Base-by-base conservation (phyloP, 192 early-diverging fungal species). In the Coemansia sp. region DNA sequence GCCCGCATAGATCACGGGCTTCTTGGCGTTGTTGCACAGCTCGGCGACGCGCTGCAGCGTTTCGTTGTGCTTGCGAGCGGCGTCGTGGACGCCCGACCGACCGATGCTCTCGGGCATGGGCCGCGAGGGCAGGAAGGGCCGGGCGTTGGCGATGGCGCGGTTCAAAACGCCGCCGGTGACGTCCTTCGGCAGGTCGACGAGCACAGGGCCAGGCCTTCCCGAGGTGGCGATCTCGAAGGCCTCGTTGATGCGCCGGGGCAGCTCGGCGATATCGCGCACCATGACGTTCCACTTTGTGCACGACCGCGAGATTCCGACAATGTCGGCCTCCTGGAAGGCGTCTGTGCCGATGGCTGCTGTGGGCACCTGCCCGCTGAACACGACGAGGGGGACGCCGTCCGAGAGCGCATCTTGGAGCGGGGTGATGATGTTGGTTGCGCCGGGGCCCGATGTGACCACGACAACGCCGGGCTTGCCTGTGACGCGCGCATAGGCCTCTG, bases 241-340 rank as follows among this genome's bases (percentile, higher is more conserved):
- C 81, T 98, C 97, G 72, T 95, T 96, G 83, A 98, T 96, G 69
- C 97, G 90, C 24, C 95, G 84, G 45, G 97, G 97, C 36, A 98
- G 84, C 79, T 98, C 97, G 60, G 90, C 84, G 69, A 98, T 86
- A 69, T 95, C 92, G 68, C 92, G 93, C 75, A 98, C 93, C 95
- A 96, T 93, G 35, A 97, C 95, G 71, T 98, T 98, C 97, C 97
- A 98, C 75, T 97, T 98, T 74, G 97, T 96, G 83, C 97, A 98
- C 18, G 90, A 82, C 28, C 97, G 87, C 64, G 91, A 91, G 70
- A 98, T 98, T 51, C 95, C 95, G 25, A 98, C 85, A 30, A 98
- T 85, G 67, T 98, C 96, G 58, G 96, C 96, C 80, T 98, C 97
- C 82, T 98, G 97, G 86, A 98, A 98, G 13, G 93, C 94, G 68